Conservation (phyloP, 495 filamentous ascomycete genomes). For the Friedmanniomyces endolithicus region DNA sequence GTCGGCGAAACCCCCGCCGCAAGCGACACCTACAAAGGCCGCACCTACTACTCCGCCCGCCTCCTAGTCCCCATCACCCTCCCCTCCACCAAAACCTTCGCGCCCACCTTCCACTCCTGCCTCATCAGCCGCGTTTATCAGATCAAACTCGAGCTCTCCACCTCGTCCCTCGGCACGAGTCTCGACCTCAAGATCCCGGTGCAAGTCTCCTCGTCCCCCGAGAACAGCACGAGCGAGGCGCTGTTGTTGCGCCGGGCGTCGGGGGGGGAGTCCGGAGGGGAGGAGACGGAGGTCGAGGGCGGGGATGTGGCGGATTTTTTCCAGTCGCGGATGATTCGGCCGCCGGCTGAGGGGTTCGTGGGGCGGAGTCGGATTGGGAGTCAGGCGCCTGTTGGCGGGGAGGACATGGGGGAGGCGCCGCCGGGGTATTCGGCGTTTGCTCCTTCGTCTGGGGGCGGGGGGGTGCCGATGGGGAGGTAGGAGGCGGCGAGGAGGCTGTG, state of each 20-base stretch:
- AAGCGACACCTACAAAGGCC: conserved; percentile 32
- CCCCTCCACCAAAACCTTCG: conserved; percentile 56
- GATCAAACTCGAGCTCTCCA: conserved; percentile 53
- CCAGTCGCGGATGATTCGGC: neutral
- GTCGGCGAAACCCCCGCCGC: conserved; percentile 28
- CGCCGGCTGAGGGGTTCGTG: conserved; percentile 7
- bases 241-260: neutral
- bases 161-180: conserved; percentile 45
- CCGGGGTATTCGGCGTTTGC: conserved; percentile 10
- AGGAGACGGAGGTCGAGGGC: conserved; percentile 10
- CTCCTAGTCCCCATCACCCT: conserved; percentile 64
- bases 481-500: no score
- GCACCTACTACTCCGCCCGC: conserved; percentile 50
- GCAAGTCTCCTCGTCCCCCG: conserved; percentile 52
- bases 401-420: neutral
- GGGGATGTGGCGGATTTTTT: conserved; percentile 17
- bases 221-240: neutral
- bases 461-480: no score
- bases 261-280: neutral
- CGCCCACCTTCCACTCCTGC: conserved; percentile 85
- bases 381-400: conserved; percentile 5
- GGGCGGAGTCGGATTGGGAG: conserved; percentile 14
- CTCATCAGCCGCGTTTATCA: conserved; percentile 67
- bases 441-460: no score
- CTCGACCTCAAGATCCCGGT: conserved; percentile 61